Base-by-base conservation (phyloP, 495 filamentous ascomycete genomes). In the Articulospora tetracladia region DNA sequence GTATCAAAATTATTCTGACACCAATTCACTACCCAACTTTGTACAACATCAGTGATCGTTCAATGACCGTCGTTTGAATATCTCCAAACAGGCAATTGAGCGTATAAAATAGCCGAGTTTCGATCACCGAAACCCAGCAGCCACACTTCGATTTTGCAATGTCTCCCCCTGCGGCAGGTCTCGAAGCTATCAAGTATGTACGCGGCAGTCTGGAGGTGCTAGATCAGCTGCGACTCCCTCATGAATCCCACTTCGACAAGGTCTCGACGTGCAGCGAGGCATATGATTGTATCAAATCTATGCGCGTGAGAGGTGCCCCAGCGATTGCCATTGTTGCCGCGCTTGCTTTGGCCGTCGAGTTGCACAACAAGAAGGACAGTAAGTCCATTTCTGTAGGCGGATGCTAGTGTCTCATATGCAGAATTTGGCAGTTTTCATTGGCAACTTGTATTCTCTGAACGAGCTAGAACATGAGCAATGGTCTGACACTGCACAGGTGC, bases 291-390 rank as follows among this genome's bases (percentile, higher is more conserved):
- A 98, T 98, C 70, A 89, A 89, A 69, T 81, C 89, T 20, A 98
- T 98, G 94, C 85, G 91, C 58, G 93, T 97, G 23, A 83, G 92
- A 72, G 79, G 94, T 27, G 94, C 94, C 13, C 94, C 94, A 20
- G 94, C 95, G 41, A 98, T 98, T 68, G 94, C 95, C 32, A 97
- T 98, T 55, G 94, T 98, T 17, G 94, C 95, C 24, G 91, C 91
- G 7, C 83, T 98, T 34, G 86, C 88, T 6, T 83, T 96, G 30
- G 91, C 90, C 6, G 87, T 94, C 13, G 90, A 92, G 65, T 68
- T 92, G 23, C 74, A 83, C 55, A 75, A 78, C 25, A 79, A 79
- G 48, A 71, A 67, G 60, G 79, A 76, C 67, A 70, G 78, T 78
- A 68, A 69, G 75, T 49, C 11, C 19, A 3, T 49, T 22, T 57